phyloP scores from a whole-genome alignment of 768 basidiomycete species.

The Phylloporus arenicola region DNA sequence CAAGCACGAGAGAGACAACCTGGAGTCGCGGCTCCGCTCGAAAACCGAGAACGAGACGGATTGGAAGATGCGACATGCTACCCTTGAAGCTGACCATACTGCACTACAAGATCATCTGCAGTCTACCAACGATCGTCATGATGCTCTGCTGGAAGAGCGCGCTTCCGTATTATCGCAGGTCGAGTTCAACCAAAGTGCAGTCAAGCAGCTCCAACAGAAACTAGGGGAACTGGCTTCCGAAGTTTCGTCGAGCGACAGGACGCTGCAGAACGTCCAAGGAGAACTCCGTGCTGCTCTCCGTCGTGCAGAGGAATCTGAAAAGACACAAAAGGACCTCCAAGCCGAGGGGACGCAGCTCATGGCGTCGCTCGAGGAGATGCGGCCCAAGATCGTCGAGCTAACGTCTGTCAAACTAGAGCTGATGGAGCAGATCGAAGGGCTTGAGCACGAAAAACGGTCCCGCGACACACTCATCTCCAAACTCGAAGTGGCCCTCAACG shows the following conservation, averaged over 20 bases:
- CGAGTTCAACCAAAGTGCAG: constrained; percentile 39
- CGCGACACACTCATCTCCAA: constrained; percentile 55
- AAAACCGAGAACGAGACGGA: constrained; percentile 41
- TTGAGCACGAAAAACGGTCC: constrained; percentile 50
- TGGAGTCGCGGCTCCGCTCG: constrained; percentile 44
- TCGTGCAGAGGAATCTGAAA: constrained; percentile 72
- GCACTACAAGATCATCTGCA: constrained; percentile 40
- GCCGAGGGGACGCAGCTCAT: constrained; percentile 72
- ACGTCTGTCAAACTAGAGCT: constrained; percentile 67
- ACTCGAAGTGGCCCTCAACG: constrained; percentile 56
- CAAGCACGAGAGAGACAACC: constrained; percentile 55
- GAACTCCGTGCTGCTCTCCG: constrained; percentile 60
- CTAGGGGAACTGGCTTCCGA: constrained; percentile 52
- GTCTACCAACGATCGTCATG: constrained; percentile 41
- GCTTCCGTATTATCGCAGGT: constrained; percentile 44
- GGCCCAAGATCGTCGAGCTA: constrained; percentile 78
- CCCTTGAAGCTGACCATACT: constrained; percentile 39
- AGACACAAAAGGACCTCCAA: constrained; percentile 66
- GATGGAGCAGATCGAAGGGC: constrained; percentile 53
- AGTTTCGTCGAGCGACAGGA: constrained; percentile 46
- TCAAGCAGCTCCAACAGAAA: constrained; percentile 54
- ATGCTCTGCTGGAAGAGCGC: constrained; percentile 45
- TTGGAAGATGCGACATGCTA: constrained; percentile 44
- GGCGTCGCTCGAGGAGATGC: constrained; percentile 80
- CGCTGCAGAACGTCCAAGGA: constrained; percentile 55